These are phyloP conservation scores for Aspergillus amoenus DNA, from an alignment of 2,329 filamentous ascomycete genomes.

Conservation along the genomic window DNA sequence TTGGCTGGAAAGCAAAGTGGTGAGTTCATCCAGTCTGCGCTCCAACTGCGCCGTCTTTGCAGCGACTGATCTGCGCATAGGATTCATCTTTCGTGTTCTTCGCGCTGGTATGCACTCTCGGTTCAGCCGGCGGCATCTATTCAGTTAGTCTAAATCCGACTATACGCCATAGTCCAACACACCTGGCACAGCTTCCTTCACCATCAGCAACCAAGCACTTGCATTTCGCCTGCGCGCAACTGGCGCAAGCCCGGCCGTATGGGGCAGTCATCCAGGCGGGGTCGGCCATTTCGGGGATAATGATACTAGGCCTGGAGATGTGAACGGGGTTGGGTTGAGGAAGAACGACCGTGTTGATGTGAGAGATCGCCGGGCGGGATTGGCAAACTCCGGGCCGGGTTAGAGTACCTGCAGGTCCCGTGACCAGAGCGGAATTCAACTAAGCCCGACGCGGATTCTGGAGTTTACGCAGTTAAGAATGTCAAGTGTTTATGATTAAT, in stretches of 20 bases:
- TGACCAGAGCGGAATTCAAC: too few relatives aligned
- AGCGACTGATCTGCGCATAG: neutral
- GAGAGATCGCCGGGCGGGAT: neutral
- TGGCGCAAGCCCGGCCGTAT: constrained; percentile 42
- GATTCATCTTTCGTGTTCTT: constrained; percentile 25
- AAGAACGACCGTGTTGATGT: neutral
- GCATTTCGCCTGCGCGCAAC: constrained; percentile 45
- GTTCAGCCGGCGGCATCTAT: constrained; percentile 40
- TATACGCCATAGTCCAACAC: neutral
- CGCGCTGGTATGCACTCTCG: constrained; percentile 38
- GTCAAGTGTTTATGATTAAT: too few relatives aligned
- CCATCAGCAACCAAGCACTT: constrained; percentile 40
- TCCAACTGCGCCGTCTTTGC: constrained; percentile 18
- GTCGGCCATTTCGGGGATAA: neutral
- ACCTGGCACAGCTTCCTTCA: constrained; percentile 19
- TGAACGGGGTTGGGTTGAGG: neutral
- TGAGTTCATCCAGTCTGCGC: constrained; percentile 19
- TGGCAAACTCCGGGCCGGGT: neutral
- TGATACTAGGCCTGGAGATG: neutral
- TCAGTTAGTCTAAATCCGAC: neutral
- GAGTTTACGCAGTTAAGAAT: too few relatives aligned
- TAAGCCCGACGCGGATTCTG: too few relatives aligned
- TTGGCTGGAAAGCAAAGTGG: constrained; percentile 17
- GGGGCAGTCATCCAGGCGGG: neutral
- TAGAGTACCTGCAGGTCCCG: fast-evolving